phyloP scores from a whole-genome alignment of 306 rosid species.

The Acacia melanoxylon region DNA sequence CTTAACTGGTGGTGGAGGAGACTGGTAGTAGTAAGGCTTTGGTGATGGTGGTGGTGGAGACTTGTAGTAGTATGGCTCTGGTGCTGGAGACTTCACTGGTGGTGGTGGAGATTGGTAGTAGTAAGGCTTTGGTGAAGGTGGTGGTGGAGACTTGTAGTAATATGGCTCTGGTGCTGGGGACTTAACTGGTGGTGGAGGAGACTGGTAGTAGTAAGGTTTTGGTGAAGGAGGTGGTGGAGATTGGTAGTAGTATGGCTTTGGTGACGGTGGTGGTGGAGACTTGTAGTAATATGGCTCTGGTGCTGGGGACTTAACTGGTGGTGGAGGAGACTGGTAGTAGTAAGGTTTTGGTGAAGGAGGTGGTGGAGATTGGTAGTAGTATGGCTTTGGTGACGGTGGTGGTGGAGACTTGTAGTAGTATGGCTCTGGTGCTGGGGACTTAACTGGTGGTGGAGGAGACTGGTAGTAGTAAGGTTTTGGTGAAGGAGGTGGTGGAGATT shows the following conservation, averaged over 20 bases:
- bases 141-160: neutral
- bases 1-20: neutral
- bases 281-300: too few relatives aligned
- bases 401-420: neutral
- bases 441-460: neutral
- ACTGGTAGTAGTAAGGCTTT: neutral
- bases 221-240: slow-evolving; percentile 36
- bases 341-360: neutral
- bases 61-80: neutral
- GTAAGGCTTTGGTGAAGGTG: slow-evolving; percentile 22
- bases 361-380: too few relatives aligned
- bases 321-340: too few relatives aligned
- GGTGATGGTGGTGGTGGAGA: slow-evolving; percentile 42
- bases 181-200: too few relatives aligned
- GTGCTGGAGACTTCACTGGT: too few relatives aligned
- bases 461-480: neutral
- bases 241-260: neutral
- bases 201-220: too few relatives aligned
- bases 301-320: too few relatives aligned
- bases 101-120: neutral
- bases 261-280: neutral
- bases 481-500: neutral
- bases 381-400: neutral
- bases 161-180: neutral
- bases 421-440: neutral